Percentiles rank a stretch among this genome's conserved stretches.
Evolutionary conservation across 805 yeast species (phyloP).

Genomic region (Saturnispora halmiae): DNA sequence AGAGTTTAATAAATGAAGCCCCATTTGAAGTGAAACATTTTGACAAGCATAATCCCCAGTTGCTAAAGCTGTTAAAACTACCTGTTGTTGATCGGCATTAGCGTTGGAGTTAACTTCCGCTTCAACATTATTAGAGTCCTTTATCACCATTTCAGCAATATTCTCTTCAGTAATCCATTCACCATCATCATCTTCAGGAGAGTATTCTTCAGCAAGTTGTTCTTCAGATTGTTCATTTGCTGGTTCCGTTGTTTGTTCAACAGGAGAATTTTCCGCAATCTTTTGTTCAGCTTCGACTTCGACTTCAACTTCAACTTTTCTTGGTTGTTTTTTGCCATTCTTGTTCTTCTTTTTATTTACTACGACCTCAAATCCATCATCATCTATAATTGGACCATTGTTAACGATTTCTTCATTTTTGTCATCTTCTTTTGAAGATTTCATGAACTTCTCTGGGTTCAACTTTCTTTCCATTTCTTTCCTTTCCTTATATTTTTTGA

Average conservation of each 20-base stretch:
- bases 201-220: slow-evolving; percentile 32
- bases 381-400: slow-evolving; percentile 11
- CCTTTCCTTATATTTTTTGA: slow-evolving; percentile 19
- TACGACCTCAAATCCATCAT: slow-evolving; percentile 16
- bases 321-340: slow-evolving; percentile 3
- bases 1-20: slow-evolving; percentile 75
- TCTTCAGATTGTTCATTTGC: no score
- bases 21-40: slow-evolving; percentile 87
- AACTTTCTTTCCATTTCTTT: slow-evolving; percentile 8
- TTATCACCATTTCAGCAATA: slow-evolving; percentile 55
- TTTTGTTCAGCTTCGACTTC: slow-evolving; percentile 8
- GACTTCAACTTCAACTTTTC: slow-evolving; percentile 4
- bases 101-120: slow-evolving; percentile 32
- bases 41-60: slow-evolving; percentile 98
- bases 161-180: slow-evolving; percentile 93
- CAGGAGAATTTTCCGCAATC: slow-evolving; percentile 12
- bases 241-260: background rate
- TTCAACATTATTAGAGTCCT: slow-evolving; percentile 54
- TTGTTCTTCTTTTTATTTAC: slow-evolving; percentile 9
- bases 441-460: slow-evolving; percentile 9
- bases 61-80: slow-evolving; percentile 76
- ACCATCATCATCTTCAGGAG: slow-evolving; percentile 70
- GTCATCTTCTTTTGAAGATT: slow-evolving; percentile 7
- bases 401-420: slow-evolving; percentile 20
- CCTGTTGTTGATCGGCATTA: slow-evolving; percentile 19